phyloP scores from a whole-genome alignment of 2,329 filamentous ascomycete genomes.

The Botrytis fabae region DNA sequence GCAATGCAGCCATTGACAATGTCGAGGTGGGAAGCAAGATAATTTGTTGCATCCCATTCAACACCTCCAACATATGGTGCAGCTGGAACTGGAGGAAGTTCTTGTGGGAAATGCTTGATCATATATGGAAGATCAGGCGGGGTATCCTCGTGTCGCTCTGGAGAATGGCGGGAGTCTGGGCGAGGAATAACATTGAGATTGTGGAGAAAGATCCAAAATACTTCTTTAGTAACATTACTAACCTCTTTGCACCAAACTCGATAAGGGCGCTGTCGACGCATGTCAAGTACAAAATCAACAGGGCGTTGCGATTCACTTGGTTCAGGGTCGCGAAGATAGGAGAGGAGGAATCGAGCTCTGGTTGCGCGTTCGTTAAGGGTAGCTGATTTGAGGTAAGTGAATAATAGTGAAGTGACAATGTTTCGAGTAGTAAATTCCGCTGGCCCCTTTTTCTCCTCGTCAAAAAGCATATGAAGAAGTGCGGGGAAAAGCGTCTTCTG shows the following conservation, averaged over 20 bases:
- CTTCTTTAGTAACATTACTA: conserved; percentile 90
- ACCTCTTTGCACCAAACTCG: conserved; percentile 93
- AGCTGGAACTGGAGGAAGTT: conserved; percentile 85
- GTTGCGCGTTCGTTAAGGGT: conserved; percentile 60
- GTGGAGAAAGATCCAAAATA: conserved; percentile 99
- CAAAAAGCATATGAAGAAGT: conserved; percentile 85
- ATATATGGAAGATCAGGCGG: conserved; percentile 60
- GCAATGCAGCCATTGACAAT: conserved; percentile 89
- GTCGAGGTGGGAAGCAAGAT: conserved; percentile 88
- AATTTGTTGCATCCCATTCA: conserved; percentile 98
- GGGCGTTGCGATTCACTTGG: conserved; percentile 74
- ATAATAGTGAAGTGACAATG: conserved; percentile 85
- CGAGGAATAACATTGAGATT: conserved; percentile 83
- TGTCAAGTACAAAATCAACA: conserved; percentile 83
- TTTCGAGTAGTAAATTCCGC: conserved; percentile 93
- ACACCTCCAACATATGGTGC: conserved; percentile 96
- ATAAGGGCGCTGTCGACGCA: conserved; percentile 84
- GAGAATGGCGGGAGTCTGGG: conserved; percentile 44
- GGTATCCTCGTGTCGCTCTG: conserved; percentile 29
- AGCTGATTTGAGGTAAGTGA: conserved; percentile 79
- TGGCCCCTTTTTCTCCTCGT: conserved; percentile 96
- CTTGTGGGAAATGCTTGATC: conserved; percentile 74
- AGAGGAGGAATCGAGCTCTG: conserved; percentile 72
- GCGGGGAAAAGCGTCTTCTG: conserved; percentile 82
- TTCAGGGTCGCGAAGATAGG: conserved; percentile 77